A percentile compares a stretch with the other conserved stretches of the same genome.
Conservation (phyloP, 2,329 filamentous ascomycete species). For the Clonostachys chloroleuca region DNA sequence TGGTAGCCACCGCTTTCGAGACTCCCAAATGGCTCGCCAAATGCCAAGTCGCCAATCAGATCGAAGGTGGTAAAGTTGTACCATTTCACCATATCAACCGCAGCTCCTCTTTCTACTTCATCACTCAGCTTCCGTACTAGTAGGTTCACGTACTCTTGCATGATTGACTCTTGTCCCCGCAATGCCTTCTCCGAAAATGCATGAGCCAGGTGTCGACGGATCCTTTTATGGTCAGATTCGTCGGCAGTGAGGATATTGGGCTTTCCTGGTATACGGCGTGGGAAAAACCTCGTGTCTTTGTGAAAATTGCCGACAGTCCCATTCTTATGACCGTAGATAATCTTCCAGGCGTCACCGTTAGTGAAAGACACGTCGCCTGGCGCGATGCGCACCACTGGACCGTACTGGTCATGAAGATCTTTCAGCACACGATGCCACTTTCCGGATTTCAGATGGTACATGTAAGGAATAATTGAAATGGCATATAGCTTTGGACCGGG, state of each 20-base stretch:
- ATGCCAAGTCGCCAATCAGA: constrained; percentile 14
- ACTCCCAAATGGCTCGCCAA: constrained; percentile 12
- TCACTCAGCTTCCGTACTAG: constrained; percentile 11
- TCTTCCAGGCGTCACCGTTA: constrained; percentile 5
- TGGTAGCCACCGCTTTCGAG: constrained; percentile 7
- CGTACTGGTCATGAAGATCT: constrained; percentile 16
- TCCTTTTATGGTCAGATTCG: background rate
- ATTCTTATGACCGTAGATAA: constrained; percentile 5
- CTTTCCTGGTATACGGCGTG: background rate
- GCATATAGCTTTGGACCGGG: constrained; percentile 5
- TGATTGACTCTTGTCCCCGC: constrained; percentile 21
- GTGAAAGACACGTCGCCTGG: constrained; percentile 33
- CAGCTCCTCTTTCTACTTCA: background rate
- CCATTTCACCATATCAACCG: constrained; percentile 12
- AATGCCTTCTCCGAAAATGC: constrained; percentile 13
- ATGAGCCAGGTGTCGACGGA: background rate
- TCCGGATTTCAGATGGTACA: background rate
- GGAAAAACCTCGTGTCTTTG: constrained; percentile 1
- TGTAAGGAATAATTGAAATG: background rate
- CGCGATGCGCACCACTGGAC: constrained; percentile 29
- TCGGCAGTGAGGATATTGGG: background rate
- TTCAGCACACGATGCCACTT: constrained; percentile 9
- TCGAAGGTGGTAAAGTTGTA: constrained; percentile 16
- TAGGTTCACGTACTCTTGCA: constrained; percentile 16
- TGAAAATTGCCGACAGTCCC: background rate